Base-by-base conservation (phyloP, 2,329 filamentous ascomycete species). In the Phoma sp. region DNA sequence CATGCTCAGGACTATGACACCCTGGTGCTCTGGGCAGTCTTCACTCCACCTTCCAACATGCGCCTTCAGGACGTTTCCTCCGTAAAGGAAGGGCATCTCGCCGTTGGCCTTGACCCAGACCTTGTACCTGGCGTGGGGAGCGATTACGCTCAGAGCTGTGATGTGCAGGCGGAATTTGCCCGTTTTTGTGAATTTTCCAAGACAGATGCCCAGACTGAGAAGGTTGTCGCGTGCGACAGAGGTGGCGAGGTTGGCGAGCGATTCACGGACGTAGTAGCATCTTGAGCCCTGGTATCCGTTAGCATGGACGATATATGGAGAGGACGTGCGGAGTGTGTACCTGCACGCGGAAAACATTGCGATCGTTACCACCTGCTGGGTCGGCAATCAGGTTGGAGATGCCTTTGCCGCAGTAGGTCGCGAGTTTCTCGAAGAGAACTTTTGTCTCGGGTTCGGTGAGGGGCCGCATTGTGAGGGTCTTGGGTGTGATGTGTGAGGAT, bases 11-110 rank as follows among this genome's bases (percentile, higher is more conserved):
- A 99, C 90, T 39, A 99, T 86, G 11, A 96, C 88, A 34, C 95
- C 95, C 67, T 92, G 88, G 77, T 98, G 93, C 77, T 96, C 92
- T 0, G 93, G 93, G 67, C 90, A 93, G 79, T 98, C 93, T 69
- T 96, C 92, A 33, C 87, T 90, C 87, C 90, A 93, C 57, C 92
- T 80, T 17, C 91, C 91, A 15, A 95, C 85, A 74, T 92, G 89
- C 26, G 88, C 89, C 75, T 91, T 91, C 64, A 96, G 86, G 46
- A 96, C 83, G 76, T 98, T 93, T 52, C 91, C 91, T 47, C 95
- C 95, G 77, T 98, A 99, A 39, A 99, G 79, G 75, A 96, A 98
- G 1, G 95, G 93, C 92, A 97, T 96, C 71, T 96, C 93, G 64
- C 95, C 95, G 77, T 98, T 98, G 55, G 88, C 85, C 78, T 96